These are phyloP conservation scores for Phytophthora gonapodyides DNA, from an alignment of 352 stramenopile genomes.

Conservation along the genomic window DNA sequence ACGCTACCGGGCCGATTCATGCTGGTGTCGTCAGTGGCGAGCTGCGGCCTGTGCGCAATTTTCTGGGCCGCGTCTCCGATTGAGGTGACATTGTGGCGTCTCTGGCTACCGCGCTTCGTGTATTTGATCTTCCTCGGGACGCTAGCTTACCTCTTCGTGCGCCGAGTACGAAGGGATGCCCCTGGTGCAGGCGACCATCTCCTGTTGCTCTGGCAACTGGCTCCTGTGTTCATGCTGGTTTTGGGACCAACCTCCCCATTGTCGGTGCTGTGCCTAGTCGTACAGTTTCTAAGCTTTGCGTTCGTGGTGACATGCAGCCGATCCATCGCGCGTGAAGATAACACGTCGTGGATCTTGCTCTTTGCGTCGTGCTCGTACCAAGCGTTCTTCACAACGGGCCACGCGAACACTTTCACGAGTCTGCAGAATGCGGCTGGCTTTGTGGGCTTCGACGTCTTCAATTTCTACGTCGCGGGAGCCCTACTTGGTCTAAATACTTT, in stretches of 20 bases:
- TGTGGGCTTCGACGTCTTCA: slow-evolving; percentile 88
- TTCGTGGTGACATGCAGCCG: slow-evolving; percentile 31
- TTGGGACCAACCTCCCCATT: slow-evolving; percentile 69
- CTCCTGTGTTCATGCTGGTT: slow-evolving; percentile 61
- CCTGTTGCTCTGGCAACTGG: slow-evolving; percentile 50
- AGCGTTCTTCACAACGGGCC: slow-evolving; percentile 88
- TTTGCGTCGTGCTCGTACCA: slow-evolving; percentile 67
- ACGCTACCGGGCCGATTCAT: slow-evolving; percentile 19
- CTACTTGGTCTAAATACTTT: slow-evolving; percentile 91
- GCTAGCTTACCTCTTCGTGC: slow-evolving; percentile 20
- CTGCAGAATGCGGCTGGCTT: slow-evolving; percentile 91
- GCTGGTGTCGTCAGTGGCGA: slow-evolving; percentile 30
- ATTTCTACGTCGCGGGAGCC: slow-evolving; percentile 71
- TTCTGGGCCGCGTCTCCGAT: slow-evolving; percentile 61
- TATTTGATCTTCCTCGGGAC: slow-evolving; percentile 45
- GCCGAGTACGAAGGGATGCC: slow-evolving; percentile 8
- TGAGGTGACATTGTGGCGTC: slow-evolving; percentile 37
- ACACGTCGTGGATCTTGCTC: slow-evolving; percentile 53
- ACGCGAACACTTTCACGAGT: slow-evolving; percentile 90
- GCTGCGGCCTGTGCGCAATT: slow-evolving; percentile 38
- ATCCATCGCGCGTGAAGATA: slow-evolving; percentile 7
- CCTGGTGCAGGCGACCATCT: slow-evolving; percentile 15
- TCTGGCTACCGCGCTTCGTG: slow-evolving; percentile 65
- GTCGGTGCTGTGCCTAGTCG: slow-evolving; percentile 46
- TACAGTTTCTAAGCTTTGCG: slow-evolving; percentile 56